These are phyloP conservation scores for Karstenula rhodostoma DNA, from an alignment of 2,329 filamentous ascomycete genomes.

Conservation along the genomic window DNA sequence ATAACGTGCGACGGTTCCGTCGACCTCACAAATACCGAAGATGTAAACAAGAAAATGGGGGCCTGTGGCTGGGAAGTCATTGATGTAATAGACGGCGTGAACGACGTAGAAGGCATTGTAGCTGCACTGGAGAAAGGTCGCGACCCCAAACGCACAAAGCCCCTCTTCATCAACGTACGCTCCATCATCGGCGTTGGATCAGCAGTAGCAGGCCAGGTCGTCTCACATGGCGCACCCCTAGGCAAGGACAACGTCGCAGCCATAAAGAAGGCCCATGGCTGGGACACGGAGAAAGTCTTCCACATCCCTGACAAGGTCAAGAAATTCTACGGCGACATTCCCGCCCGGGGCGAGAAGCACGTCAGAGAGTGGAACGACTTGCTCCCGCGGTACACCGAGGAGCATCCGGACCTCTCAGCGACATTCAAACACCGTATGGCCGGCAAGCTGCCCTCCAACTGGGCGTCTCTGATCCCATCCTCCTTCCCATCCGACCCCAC, in stretches of 20 bases:
- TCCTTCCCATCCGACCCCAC: slow-evolving; percentile 58
- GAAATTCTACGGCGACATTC: slow-evolving; percentile 61
- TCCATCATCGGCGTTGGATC: slow-evolving; percentile 63
- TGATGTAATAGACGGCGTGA: slow-evolving; percentile 61
- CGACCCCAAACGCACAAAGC: slow-evolving; percentile 55
- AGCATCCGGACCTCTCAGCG: slow-evolving; percentile 57
- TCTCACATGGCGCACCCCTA: slow-evolving; percentile 66
- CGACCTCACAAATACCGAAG: slow-evolving; percentile 63
- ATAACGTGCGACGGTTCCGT: slow-evolving; percentile 67
- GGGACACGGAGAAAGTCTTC: slow-evolving; percentile 58
- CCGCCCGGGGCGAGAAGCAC: slow-evolving; percentile 55
- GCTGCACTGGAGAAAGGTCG: slow-evolving; percentile 55
- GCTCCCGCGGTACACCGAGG: slow-evolving; percentile 52
- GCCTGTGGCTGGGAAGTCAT: slow-evolving; percentile 65
- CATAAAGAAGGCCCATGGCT: slow-evolving; percentile 59
- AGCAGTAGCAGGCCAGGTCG: slow-evolving; percentile 54
- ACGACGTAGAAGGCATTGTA: slow-evolving; percentile 59
- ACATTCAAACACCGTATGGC: slow-evolving; percentile 59
- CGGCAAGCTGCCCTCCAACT: slow-evolving; percentile 59
- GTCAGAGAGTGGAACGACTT: slow-evolving; percentile 60
- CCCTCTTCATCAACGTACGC: slow-evolving; percentile 64
- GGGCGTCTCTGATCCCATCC: slow-evolving; percentile 60
- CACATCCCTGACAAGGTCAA: slow-evolving; percentile 55
- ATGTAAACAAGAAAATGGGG: slow-evolving; percentile 65
- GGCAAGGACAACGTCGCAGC: slow-evolving; percentile 60